A percentile compares a stretch with the other conserved stretches of the same genome.
Conservation (phyloP, 371 early-diverging fungal species). For the Mortierella sp. region DNA sequence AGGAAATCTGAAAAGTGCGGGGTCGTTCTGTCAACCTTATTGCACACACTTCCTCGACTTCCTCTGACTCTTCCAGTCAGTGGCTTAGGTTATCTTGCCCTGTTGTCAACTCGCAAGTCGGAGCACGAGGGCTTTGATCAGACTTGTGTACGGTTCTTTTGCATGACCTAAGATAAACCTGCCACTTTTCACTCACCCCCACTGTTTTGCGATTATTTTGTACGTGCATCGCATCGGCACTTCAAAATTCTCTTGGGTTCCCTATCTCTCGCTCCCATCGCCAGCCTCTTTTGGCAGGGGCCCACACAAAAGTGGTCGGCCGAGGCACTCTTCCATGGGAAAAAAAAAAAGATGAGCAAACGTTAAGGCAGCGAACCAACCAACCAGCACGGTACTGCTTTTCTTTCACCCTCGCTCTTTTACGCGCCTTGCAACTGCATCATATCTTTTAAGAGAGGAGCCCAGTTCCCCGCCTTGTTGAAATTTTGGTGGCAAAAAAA, state of each 20-base stretch:
- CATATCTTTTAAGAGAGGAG: too few relatives aligned
- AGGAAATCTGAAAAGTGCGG: constrained; percentile 34
- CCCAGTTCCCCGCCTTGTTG: too few relatives aligned
- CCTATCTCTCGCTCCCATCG: constrained; percentile 4
- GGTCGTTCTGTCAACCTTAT: constrained; percentile 27
- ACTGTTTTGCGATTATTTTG: background rate
- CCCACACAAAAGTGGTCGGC: constrained; percentile 5
- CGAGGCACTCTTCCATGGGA: constrained; percentile 7
- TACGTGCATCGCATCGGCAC: background rate
- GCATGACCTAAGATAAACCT: too few relatives aligned
- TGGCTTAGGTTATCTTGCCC: background rate
- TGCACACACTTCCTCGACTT: background rate
- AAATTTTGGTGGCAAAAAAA: too few relatives aligned
- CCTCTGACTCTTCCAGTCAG: constrained; percentile 19
- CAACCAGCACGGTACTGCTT: background rate
- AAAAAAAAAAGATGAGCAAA: background rate
- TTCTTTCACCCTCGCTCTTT: background rate
- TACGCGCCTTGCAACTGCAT: too few relatives aligned
- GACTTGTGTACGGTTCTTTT: background rate
- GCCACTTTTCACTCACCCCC: too few relatives aligned
- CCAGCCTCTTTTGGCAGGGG: constrained; percentile 12
- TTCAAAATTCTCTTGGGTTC: background rate
- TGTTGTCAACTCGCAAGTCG: background rate
- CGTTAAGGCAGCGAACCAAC: background rate
- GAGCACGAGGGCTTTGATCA: background rate